phyloP scores from a whole-genome alignment of 768 basidiomycete genomes.

The Floccularia luteovirens region DNA sequence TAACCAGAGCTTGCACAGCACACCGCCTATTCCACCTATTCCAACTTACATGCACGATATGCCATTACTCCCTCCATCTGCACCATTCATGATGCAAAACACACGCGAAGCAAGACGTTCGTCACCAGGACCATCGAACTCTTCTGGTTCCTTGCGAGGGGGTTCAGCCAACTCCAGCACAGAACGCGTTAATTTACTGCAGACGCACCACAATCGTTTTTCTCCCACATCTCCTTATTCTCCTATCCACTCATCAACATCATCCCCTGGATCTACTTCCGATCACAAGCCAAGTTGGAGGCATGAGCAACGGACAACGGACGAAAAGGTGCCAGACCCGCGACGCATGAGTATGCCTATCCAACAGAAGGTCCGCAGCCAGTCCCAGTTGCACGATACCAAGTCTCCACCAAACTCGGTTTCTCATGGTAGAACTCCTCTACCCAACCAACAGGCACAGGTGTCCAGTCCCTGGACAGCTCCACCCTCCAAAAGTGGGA shows the following conservation, averaged over 20 bases:
- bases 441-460: conserved; percentile 18
- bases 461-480: conserved; percentile 35
- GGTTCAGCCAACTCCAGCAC: conserved; percentile 24
- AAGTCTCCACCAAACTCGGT: not conserved
- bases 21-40: conserved; percentile 32
- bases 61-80: conserved; percentile 65
- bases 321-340: conserved; percentile 9
- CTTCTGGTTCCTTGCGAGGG: conserved; percentile 28
- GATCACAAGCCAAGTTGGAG: conserved; percentile 10
- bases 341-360: conserved; percentile 3
- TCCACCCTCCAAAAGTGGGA: conserved; percentile 25
- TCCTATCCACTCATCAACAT: not conserved
- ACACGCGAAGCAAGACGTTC: conserved; percentile 30
- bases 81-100: conserved; percentile 71
- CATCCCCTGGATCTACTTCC: conserved; percentile 11
- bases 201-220: conserved; percentile 10
- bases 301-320: conserved; percentile 14
- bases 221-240: not conserved
- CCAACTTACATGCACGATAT: conserved; percentile 48
- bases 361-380: conserved; percentile 7
- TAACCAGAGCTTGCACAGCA: conserved; percentile 24
- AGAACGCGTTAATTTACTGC: conserved; percentile 16
- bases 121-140: conserved; percentile 24
- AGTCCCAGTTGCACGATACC: not conserved
- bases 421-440: conserved; percentile 17